A percentile compares a stretch with the other conserved stretches of the same genome.
Conservation (phyloP, 2,329 filamentous ascomycete genomes). For the Aspergillus oerlinghausenensis region DNA sequence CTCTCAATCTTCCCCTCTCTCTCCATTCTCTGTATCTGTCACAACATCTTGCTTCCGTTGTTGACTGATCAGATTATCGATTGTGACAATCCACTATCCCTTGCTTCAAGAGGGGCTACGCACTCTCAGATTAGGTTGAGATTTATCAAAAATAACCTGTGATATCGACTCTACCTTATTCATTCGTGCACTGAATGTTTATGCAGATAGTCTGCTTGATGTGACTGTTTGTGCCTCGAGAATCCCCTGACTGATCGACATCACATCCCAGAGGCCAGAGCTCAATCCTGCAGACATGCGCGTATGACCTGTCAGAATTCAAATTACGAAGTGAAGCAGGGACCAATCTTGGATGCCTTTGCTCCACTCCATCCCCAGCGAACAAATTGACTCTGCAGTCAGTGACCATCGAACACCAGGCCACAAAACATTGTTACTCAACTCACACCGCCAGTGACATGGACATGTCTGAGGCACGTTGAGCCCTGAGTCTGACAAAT, state of each 20-base stretch:
- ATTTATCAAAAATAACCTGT: background rate
- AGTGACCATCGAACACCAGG: background rate
- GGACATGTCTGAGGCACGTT: background rate
- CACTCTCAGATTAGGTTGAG: background rate
- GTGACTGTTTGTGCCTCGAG: background rate
- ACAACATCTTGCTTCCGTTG: background rate
- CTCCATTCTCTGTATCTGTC: too few relatives aligned
- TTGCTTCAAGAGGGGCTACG: background rate
- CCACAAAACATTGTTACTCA: background rate
- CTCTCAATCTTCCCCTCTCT: too few relatives aligned
- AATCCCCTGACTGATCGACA: background rate
- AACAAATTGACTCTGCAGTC: too few relatives aligned
- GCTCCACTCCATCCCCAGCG: background rate
- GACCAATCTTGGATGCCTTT: background rate
- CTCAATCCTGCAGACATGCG: background rate
- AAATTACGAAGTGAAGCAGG: background rate
- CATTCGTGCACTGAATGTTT: background rate
- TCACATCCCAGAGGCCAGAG: too few relatives aligned
- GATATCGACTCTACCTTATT: too few relatives aligned
- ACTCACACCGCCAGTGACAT: background rate
- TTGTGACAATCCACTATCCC: background rate
- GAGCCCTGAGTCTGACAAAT: background rate
- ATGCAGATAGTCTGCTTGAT: background rate
- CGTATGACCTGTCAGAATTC: background rate
- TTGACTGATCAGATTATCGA: background rate